Base-by-base conservation (phyloP, 164 flowering plant genomes). In the Berberis thunbergii region DNA sequence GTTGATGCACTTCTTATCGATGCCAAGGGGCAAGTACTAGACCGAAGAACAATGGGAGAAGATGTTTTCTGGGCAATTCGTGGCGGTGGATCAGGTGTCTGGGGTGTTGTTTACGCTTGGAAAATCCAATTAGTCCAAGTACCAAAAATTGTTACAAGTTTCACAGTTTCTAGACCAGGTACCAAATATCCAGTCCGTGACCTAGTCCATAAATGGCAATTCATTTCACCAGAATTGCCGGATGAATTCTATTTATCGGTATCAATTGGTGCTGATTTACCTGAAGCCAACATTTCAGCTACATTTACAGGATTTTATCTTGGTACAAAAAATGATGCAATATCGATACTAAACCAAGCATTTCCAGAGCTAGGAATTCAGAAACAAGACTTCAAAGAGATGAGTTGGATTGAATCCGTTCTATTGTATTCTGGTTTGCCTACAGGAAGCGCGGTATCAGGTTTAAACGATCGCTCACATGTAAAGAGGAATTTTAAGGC, bases 361-460 rank as follows among this genome's bases (percentile, higher is more conserved):
- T 70, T 74, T 64, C 77, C 74, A 1, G 74, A 74, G 54, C 43
- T 74, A 41, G 49, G 65, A 45, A 6, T 74, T 4, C 1, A 7
- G 1, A 60, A 55, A 43, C 65, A 45, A 41, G 71, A 74, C 8
- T 64, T 69, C 59, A 57, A 26, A 41, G 74, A 74, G 45, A 70
- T 70, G 77, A 67, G 68, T 63, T 70, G 77, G 77, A 74, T 70
- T 1, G 69, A 70, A n/a, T 70, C 77, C 2, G 57, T 70, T 8
- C 8, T 74, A 7, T 74, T 45, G 65, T 75, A 72, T 66, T 63
- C 73, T 0, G 65, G 60, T 4, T 53, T 68, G 7, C 41, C 13
- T 4, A 60, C 59, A 1, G 75, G 70, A 7, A 69, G 70, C 57
- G 40, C 73, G 1, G 10, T 64, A 26, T 63, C 63, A 9, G 46